Evolutionary conservation across 805 yeast genomes (phyloP).

Genomic region (Cyberlindnera americana): DNA sequence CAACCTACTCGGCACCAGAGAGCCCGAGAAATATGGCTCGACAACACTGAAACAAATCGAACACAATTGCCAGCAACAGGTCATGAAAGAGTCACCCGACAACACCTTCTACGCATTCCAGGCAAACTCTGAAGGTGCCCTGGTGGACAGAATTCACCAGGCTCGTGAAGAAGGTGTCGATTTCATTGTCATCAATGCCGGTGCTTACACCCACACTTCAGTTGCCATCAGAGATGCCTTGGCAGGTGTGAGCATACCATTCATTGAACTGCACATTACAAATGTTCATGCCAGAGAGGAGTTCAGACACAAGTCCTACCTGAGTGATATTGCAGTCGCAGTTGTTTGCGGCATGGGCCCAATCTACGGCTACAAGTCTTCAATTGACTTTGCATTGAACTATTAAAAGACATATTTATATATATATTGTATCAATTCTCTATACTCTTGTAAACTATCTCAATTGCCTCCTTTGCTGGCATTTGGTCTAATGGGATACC

Average conservation of each 20-base stretch:
- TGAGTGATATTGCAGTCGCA: slow-evolving; percentile 47
- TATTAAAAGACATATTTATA: slow-evolving; percentile 7
- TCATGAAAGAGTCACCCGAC: slow-evolving; percentile 25
- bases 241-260: slow-evolving; percentile 45
- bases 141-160: slow-evolving; percentile 45
- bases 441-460: slow-evolving; percentile 14
- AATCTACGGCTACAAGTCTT: slow-evolving; percentile 28
- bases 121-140: slow-evolving; percentile 43
- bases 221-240: slow-evolving; percentile 49
- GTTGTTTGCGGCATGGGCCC: slow-evolving; percentile 33
- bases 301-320: slow-evolving; percentile 46
- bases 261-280: slow-evolving; percentile 47
- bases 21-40: slow-evolving; percentile 49
- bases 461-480: slow-evolving; percentile 19
- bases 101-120: slow-evolving; percentile 36
- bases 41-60: slow-evolving; percentile 43
- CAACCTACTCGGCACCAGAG: slow-evolving; percentile 45
- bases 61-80: slow-evolving; percentile 31
- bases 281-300: slow-evolving; percentile 50
- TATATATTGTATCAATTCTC: background rate
- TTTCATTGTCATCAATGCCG: slow-evolving; percentile 48
- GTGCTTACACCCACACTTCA: slow-evolving; percentile 51
- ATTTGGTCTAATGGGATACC: slow-evolving; percentile 19
- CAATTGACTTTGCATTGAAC: slow-evolving; percentile 28
- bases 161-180: slow-evolving; percentile 36